phyloP scores from a whole-genome alignment of 1,284 basidiomycete species.

The Leccinum ponderosum region DNA sequence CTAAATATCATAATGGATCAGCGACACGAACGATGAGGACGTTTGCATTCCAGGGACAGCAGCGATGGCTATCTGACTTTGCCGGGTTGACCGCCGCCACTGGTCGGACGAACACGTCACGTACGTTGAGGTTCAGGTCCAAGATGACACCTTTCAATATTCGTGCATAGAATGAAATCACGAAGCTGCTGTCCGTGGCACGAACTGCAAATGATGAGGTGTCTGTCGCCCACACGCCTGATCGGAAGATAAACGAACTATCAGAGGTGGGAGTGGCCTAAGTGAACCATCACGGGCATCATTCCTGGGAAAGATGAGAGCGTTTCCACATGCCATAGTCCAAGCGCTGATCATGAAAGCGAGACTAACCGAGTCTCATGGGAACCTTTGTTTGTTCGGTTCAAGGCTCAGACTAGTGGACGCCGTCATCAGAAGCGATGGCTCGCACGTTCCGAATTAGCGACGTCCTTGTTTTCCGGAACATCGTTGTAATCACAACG shows the following conservation, averaged over 20 bases:
- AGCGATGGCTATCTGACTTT: slow-evolving; percentile 2
- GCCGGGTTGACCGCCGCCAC: slow-evolving; percentile 10
- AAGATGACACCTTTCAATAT: slow-evolving; percentile 1
- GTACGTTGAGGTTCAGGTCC: slow-evolving; percentile 5
- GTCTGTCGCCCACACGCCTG: slow-evolving; percentile 12
- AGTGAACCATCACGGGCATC: slow-evolving; percentile 7
- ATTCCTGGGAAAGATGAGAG: slow-evolving; percentile 10
- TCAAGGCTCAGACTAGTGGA: neutral
- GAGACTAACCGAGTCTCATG: slow-evolving; percentile 4
- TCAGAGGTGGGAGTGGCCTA: neutral
- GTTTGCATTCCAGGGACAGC: slow-evolving; percentile 7
- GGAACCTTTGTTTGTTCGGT: neutral
- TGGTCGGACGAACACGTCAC: slow-evolving; percentile 18
- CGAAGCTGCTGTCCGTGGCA: slow-evolving; percentile 16
- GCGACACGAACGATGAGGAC: neutral
- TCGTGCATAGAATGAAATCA: slow-evolving; percentile 14
- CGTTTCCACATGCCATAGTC: neutral
- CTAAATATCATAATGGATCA: slow-evolving; percentile 1
- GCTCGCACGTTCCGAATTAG: neutral
- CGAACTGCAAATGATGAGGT: slow-evolving; percentile 9
- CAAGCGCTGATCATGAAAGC: slow-evolving; percentile 29
- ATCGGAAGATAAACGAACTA: slow-evolving; percentile 12
- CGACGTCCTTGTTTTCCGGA: neutral
- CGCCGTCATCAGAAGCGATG: neutral
- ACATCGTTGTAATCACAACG: slow-evolving; percentile 6